These are phyloP conservation scores for Paraphaeosphaeria sporulosa DNA, from an alignment of 2,329 filamentous ascomycete species.

Conservation along the genomic window DNA sequence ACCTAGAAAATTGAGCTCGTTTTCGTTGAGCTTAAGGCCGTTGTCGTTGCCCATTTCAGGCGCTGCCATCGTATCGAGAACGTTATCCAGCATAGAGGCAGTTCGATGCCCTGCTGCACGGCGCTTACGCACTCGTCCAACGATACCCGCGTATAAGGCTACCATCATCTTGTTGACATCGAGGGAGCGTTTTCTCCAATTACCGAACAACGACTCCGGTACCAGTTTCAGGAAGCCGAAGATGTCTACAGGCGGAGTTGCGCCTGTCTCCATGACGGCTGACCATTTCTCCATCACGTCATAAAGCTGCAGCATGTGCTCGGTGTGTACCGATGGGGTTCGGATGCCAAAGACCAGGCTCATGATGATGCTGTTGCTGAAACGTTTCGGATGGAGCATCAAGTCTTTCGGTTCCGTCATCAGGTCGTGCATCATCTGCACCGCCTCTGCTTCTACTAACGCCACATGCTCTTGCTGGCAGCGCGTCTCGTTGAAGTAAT, in stretches of 20 bases:
- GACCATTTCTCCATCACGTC: conserved; percentile 53
- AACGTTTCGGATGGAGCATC: conserved; percentile 59
- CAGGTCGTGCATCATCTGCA: conserved; percentile 58
- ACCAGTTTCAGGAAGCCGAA: conserved; percentile 40
- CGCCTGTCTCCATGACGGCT: conserved; percentile 54
- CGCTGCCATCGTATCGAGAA: conserved; percentile 18
- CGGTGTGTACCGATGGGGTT: conserved; percentile 14
- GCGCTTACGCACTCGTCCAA: conserved; percentile 22
- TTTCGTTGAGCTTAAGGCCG: conserved; percentile 14
- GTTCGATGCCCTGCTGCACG: conserved; percentile 13
- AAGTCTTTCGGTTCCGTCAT: conserved; percentile 49
- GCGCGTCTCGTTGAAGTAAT: conserved; percentile 55
- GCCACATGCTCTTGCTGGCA: conserved; percentile 53
- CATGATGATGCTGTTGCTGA: conserved; percentile 56
- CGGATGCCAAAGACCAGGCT: conserved; percentile 35
- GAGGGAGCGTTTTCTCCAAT: conserved; percentile 23
- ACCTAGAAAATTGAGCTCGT: conserved; percentile 20
- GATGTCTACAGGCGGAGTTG: conserved; percentile 58
- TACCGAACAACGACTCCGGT: conserved; percentile 37
- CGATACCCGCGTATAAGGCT: conserved; percentile 19
- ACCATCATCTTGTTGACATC: conserved; percentile 21
- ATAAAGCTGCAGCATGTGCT: conserved; percentile 51
- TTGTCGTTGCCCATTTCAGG: background rate
- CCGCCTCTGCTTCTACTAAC: conserved; percentile 58
- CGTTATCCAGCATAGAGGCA: conserved; percentile 25